Percentiles rank a stretch among this genome's conserved stretches.
Conservation (phyloP, 805 yeast genomes). For the Yarrowia divulgata region DNA sequence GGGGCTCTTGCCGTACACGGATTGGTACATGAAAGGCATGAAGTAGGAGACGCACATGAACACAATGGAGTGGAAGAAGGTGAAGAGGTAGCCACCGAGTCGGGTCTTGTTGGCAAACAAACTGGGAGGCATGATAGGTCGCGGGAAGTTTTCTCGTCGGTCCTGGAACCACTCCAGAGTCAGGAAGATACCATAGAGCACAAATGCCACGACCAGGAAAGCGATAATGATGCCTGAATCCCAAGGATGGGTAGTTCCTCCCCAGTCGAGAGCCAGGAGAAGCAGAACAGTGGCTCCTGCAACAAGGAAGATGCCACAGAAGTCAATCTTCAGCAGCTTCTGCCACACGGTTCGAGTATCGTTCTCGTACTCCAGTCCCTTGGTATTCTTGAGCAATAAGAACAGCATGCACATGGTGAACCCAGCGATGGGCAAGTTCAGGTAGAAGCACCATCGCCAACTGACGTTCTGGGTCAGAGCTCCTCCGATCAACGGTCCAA, state of each 20-base stretch:
- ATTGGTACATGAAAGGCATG: slow-evolving; percentile 59
- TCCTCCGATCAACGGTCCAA: slow-evolving; percentile 66
- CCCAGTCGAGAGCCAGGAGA: slow-evolving; percentile 62
- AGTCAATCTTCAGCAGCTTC: slow-evolving; percentile 59
- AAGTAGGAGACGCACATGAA: slow-evolving; percentile 59
- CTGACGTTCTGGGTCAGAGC: slow-evolving; percentile 55
- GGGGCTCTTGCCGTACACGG: slow-evolving; percentile 54
- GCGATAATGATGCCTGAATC: slow-evolving; percentile 58
- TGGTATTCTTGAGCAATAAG: slow-evolving; percentile 43
- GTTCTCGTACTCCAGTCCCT: slow-evolving; percentile 44
- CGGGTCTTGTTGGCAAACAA: slow-evolving; percentile 48
- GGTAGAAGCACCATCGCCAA: slow-evolving; percentile 64
- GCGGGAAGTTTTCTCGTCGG: slow-evolving; percentile 41
- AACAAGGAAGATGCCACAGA: slow-evolving; percentile 60
- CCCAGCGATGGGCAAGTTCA: slow-evolving; percentile 55
- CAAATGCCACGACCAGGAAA: slow-evolving; percentile 55
- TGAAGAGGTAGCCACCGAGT: slow-evolving; percentile 50
- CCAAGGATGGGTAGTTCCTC: slow-evolving; percentile 62
- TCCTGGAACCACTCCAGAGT: slow-evolving; percentile 55
- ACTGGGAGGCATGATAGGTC: slow-evolving; percentile 58
- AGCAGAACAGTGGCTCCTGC: slow-evolving; percentile 55
- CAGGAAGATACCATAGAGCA: slow-evolving; percentile 55
- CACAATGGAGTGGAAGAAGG: slow-evolving; percentile 59
- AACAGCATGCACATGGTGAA: slow-evolving; percentile 46
- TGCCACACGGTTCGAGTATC: slow-evolving; percentile 51